Percentiles rank a stretch among this genome's conserved stretches.
Conservation (phyloP, 2,329 filamentous ascomycete species). For the Capronia epimyces region DNA sequence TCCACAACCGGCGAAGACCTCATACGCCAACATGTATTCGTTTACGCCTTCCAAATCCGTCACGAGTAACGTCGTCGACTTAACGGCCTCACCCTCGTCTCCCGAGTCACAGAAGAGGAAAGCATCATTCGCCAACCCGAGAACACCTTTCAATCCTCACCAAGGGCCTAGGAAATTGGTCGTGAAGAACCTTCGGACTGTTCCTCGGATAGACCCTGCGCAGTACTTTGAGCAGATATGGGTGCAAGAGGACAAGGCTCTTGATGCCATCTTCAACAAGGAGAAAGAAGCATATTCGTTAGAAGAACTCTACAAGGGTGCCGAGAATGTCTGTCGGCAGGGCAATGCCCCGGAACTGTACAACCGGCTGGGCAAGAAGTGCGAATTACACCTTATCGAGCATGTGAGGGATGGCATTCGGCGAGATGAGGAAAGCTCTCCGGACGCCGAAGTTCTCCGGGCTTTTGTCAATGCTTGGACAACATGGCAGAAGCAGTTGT, state of each 20-base stretch:
- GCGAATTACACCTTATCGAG: constrained; percentile 57
- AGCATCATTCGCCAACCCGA: constrained; percentile 29
- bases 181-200: constrained; percentile 82
- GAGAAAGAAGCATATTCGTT: constrained; percentile 64
- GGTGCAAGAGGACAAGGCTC: constrained; percentile 65
- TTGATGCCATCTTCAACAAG: constrained; percentile 67
- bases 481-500: constrained; percentile 71
- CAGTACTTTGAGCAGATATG: constrained; percentile 73
- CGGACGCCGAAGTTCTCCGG: constrained; percentile 60
- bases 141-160: constrained; percentile 61
- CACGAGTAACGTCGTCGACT: constrained; percentile 40
- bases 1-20: constrained; percentile 26
- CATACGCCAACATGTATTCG: constrained; percentile 50
- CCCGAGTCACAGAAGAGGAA: constrained; percentile 31
- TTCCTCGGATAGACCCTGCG: constrained; percentile 60
- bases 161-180: constrained; percentile 76
- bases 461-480: constrained; percentile 62
- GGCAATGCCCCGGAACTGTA: constrained; percentile 65
- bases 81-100: constrained; percentile 40
- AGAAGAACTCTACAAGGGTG: constrained; percentile 81
- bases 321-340: constrained; percentile 84
- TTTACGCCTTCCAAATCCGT: constrained; percentile 41
- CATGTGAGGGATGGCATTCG: constrained; percentile 56
- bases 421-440: constrained; percentile 48
- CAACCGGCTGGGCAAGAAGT: constrained; percentile 59